Evolutionary conservation across 495 filamentous ascomycete species (phyloP).

Genomic region (Xylaria telfairii): DNA sequence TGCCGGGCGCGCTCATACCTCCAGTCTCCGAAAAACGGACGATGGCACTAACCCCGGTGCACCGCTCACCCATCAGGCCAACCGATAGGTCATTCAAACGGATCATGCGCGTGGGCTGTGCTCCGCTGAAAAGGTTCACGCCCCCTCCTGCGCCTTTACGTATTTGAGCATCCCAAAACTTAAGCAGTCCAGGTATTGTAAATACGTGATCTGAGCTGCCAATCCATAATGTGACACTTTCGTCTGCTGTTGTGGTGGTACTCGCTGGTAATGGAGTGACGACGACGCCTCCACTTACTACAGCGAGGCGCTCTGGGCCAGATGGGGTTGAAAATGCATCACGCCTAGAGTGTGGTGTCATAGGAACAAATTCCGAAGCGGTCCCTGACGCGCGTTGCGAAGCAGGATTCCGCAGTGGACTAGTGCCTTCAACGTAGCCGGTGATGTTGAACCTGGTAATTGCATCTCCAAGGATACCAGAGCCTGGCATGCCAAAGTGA

Average conservation of each 20-base stretch:
- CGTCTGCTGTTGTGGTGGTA: conserved; percentile 60
- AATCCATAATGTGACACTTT: conserved; percentile 71
- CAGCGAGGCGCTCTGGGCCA: conserved; percentile 45
- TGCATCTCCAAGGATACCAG: conserved; percentile 68
- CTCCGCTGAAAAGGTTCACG: conserved; percentile 63
- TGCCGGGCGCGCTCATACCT: conserved; percentile 39
- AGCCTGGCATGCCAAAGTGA: conserved; percentile 62
- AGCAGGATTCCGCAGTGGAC: conserved; percentile 49
- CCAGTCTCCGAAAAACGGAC: conserved; percentile 42
- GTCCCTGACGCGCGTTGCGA: conserved; percentile 39
- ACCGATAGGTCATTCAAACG: conserved; percentile 57
- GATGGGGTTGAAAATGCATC: conserved; percentile 45
- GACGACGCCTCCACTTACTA: conserved; percentile 67
- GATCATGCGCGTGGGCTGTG: conserved; percentile 52
- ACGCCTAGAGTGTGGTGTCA: conserved; percentile 83
- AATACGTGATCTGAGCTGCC: conserved; percentile 63
- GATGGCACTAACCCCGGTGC: conserved; percentile 64
- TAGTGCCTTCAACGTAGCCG: conserved; percentile 66
- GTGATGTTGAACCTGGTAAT: conserved; percentile 70
- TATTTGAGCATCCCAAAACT: conserved; percentile 68
- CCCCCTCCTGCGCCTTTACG: conserved; percentile 64
- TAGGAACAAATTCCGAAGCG: conserved; percentile 67
- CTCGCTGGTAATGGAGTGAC: conserved; percentile 55
- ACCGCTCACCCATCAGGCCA: conserved; percentile 69
- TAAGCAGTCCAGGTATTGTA: conserved; percentile 67